phyloP scores from a whole-genome alignment of 2,329 filamentous ascomycete genomes.

The Ceratocystis colombiana region DNA sequence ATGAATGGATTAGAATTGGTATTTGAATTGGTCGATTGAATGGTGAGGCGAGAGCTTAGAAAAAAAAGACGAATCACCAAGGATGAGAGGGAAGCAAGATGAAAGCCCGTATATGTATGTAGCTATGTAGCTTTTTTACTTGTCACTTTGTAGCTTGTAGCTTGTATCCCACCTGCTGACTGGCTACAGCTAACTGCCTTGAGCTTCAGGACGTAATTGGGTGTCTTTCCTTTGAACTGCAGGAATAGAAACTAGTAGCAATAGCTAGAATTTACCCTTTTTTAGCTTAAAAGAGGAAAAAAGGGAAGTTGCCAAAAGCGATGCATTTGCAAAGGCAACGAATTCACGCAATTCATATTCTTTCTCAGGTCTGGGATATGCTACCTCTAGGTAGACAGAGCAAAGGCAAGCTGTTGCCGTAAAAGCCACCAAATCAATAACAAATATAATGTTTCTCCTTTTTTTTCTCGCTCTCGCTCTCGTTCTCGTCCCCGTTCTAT shows the following conservation, averaged over 20 bases:
- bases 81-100: slow-evolving; percentile 13
- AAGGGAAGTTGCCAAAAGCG: neutral
- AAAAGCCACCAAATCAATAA: too few species aligned
- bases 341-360: too few species aligned
- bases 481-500: too few species aligned
- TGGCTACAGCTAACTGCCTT: neutral
- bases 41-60: neutral
- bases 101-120: slow-evolving; percentile 2
- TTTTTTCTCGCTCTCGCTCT: too few species aligned
- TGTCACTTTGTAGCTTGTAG: slow-evolving; percentile 2
- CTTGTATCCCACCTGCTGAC: slow-evolving; percentile 1
- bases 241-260: neutral
- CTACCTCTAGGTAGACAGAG: too few species aligned
- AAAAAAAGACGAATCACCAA: neutral
- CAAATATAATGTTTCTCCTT: too few species aligned
- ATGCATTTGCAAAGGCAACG: neutral
- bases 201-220: slow-evolving; percentile 23
- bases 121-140: neutral
- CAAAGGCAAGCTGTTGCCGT: too few species aligned
- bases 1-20: neutral
- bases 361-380: too few species aligned
- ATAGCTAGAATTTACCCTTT: neutral
- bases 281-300: neutral
- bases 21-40: neutral
- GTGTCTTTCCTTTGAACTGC: slow-evolving; percentile 10